Evolutionary conservation across 345 rosid genomes (phyloP).

Genomic region (Murraya paniculata): DNA sequence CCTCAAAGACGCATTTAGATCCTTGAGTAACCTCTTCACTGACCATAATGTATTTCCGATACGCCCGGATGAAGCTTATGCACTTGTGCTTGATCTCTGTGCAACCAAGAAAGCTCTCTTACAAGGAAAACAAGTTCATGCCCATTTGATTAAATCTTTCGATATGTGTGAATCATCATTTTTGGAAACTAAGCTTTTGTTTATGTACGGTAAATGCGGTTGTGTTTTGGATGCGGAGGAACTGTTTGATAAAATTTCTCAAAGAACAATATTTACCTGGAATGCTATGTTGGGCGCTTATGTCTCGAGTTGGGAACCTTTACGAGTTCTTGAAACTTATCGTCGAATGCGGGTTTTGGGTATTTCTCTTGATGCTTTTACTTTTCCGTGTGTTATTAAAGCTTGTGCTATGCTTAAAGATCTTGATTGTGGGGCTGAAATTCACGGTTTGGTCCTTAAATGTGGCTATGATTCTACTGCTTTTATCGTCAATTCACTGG

Average conservation of each 20-base stretch:
- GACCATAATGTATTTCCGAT: not conserved
- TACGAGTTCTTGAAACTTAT: constrained; percentile 46
- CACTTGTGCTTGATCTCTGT: constrained; percentile 49
- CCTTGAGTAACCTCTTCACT: constrained; percentile 17
- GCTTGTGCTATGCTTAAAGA: constrained; percentile 53
- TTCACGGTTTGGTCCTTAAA: constrained; percentile 62
- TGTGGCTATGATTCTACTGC: constrained; percentile 35
- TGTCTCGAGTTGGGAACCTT: constrained; percentile 51
- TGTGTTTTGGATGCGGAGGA: constrained; percentile 46
- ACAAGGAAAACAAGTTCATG: constrained; percentile 56
- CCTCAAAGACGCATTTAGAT: constrained; percentile 42
- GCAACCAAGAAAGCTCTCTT: constrained; percentile 34
- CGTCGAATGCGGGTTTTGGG: constrained; percentile 48
- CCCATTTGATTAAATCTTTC: constrained; percentile 44
- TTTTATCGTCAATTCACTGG: constrained; percentile 63
- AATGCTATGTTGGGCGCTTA: constrained; percentile 73
- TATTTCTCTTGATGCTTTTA: constrained; percentile 49
- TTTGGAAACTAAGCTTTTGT: constrained; percentile 63
- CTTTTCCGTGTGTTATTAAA: constrained; percentile 60
- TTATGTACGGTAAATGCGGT: constrained; percentile 71
- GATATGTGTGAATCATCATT: constrained; percentile 25
- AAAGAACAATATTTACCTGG: constrained; percentile 65
- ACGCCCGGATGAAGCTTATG: constrained; percentile 36
- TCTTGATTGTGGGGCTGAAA: constrained; percentile 43
- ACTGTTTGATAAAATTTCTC: constrained; percentile 63